Conservation (phyloP, 1,284 basidiomycete species). For the Naganishia liquefaciens region DNA sequence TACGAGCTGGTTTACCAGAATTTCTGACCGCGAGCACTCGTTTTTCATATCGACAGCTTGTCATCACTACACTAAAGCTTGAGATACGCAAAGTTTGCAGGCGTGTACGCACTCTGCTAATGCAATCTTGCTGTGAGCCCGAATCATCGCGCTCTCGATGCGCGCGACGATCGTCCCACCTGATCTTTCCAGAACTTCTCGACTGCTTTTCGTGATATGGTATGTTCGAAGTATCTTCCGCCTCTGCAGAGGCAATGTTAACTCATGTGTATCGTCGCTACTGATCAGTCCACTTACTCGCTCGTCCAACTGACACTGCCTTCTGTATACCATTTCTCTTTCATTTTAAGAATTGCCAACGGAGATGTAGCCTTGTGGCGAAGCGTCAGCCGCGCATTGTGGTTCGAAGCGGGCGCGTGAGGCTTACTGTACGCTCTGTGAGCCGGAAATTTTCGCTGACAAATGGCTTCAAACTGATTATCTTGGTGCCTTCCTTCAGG, state of each 20-base stretch:
- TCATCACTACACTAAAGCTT: too few relatives aligned
- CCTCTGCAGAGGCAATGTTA: constrained; percentile 15
- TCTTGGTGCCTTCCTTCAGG: constrained; percentile 57
- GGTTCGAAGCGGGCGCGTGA: not conserved
- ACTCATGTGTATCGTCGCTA: too few relatives aligned
- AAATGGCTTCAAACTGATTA: constrained; percentile 61
- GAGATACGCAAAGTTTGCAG: too few relatives aligned
- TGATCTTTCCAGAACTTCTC: constrained; percentile 21
- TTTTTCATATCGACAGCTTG: too few relatives aligned
- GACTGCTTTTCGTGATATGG: constrained; percentile 22
- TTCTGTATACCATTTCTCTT: constrained; percentile 34
- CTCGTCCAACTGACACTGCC: constrained; percentile 38
- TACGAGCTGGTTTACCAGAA: too few relatives aligned
- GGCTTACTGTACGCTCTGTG: constrained; percentile 54
- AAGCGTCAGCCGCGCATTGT: not conserved
- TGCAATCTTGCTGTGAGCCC: too few relatives aligned
- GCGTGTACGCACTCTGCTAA: too few relatives aligned
- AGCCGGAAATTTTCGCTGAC: constrained; percentile 57
- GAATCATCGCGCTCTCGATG: not conserved
- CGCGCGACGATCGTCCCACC: constrained; percentile 7
- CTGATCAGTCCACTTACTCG: constrained; percentile 28
- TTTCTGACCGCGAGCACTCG: too few relatives aligned
- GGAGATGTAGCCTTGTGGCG: constrained; percentile 20
- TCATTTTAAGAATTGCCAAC: constrained; percentile 35
- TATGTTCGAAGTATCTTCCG: constrained; percentile 33